phyloP scores from a whole-genome alignment of 1,139 yeast genomes.

The Kazachstania sp. region DNA sequence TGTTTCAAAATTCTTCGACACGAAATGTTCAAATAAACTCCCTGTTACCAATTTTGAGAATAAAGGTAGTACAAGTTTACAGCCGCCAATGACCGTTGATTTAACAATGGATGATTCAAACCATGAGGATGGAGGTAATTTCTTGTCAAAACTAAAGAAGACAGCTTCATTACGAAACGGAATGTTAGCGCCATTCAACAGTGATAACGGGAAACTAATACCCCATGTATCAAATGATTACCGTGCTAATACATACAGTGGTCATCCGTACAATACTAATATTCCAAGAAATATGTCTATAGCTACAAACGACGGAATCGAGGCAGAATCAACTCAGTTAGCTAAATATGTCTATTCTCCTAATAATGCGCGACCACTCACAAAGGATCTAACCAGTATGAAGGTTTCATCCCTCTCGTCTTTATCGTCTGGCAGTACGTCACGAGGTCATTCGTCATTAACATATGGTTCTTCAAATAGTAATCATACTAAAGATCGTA shows the following conservation, averaged over 20 bases:
- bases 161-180: conserved; percentile 12
- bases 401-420: neutral
- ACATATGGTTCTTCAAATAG: neutral
- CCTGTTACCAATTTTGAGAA: neutral
- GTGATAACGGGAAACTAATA: neutral
- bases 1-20: neutral
- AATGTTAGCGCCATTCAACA: neutral
- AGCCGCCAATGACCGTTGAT: conserved; percentile 21
- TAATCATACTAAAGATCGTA: neutral
- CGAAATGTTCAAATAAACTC: neutral
- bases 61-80: conserved; percentile 2
- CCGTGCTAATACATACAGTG: neutral
- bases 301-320: conserved; percentile 3
- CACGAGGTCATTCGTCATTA: conserved; percentile 1
- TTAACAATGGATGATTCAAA: conserved; percentile 16
- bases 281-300: neutral
- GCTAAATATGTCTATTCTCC: conserved; percentile 4
- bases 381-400: neutral
- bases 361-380: neutral
- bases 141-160: conserved; percentile 14
- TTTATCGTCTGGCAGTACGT: neutral
- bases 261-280: neutral
- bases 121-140: conserved; percentile 11
- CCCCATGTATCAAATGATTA: neutral
- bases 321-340: conserved; percentile 13